Evolutionary conservation across 139 green algal species (phyloP).

Genomic region (Micromonas pusilla): DNA sequence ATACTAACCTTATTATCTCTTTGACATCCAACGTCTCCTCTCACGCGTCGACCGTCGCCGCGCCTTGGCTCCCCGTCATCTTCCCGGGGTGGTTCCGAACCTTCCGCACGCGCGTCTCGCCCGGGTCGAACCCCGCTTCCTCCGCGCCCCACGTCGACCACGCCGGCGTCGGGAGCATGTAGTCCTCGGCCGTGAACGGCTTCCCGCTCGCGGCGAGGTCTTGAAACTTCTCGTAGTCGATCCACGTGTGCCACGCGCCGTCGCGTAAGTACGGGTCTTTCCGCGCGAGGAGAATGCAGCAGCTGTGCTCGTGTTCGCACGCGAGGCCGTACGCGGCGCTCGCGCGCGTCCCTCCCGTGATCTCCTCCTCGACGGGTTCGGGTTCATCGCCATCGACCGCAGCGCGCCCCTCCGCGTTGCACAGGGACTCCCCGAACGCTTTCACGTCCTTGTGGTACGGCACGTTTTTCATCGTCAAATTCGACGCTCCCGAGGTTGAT

Average conservation of each 20-base stretch:
- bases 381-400: no score
- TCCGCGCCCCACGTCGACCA: slow-evolving; percentile 61
- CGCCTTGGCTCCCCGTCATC: no score
- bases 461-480: slow-evolving; percentile 77
- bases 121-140: slow-evolving; percentile 68
- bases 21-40: no score
- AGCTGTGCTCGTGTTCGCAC: slow-evolving; percentile 77
- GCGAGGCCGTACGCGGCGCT: slow-evolving; percentile 58
- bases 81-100: slow-evolving; percentile 31
- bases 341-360: background rate
- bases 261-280: slow-evolving; percentile 52
- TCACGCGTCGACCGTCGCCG: no score
- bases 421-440: slow-evolving; percentile 55
- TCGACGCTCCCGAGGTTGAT: slow-evolving; percentile 36
- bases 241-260: slow-evolving; percentile 74
- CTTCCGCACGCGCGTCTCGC: slow-evolving; percentile 51
- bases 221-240: slow-evolving; percentile 71
- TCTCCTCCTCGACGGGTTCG: background rate
- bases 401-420: no score
- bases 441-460: slow-evolving; percentile 69
- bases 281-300: slow-evolving; percentile 68
- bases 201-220: slow-evolving; percentile 42
- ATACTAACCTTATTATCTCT: no score
- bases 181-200: slow-evolving; percentile 53
- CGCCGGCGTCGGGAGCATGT: slow-evolving; percentile 59